Base-by-base conservation (phyloP, 164 flowering plant genomes). In the Protea cynaroides region DNA sequence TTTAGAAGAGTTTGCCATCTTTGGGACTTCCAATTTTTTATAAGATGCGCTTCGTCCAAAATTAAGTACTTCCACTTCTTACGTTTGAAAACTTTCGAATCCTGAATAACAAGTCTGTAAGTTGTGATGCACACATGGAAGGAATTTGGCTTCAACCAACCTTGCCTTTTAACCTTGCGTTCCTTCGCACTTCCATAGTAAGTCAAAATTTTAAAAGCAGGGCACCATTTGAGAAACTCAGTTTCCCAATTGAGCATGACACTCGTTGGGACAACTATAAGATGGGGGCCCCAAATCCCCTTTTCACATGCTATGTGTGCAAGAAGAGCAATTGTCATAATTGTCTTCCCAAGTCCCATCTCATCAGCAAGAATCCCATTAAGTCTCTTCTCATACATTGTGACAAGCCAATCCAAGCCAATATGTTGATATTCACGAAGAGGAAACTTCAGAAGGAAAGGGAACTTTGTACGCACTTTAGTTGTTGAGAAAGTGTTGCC, bases 241-340 rank as follows among this genome's bases (percentile, higher is more conserved):
- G 99, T 95, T 77, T 95, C 99, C 99, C 99, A 95, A 73, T 95
- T 95, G 40, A 95, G 99, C 99, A 92, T 91, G 64, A 95, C 99
- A 83, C 99, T 95, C 8, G 99, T 95, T 11, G 99, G 99, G 47
- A 95, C 99, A 55, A 95, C 97, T 70, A 95, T 95, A 25, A 95
- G 89, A 80, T 95, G 99, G 6, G 97, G 99, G 17, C 99, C 99
- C 99, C 99, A 95, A 70, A 95, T 92, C 52, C 99, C 99, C 75
- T 95, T 94, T 69, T 95, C 99, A 80, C 97, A 89, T 53, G 99
- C 99, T 15, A 95, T 81, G 74, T 95, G 99, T 40, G 97, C 99
- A 63, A 95, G 92, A 57, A 95, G 79, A 72, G 99, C 80, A 55
- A 95, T 95, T 23, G 99, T 91, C 99, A 95, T 95, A 63, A 95